These are phyloP conservation scores for Ziziphus jujuba DNA, from an alignment of 306 rosid species.

Conservation along the genomic window DNA sequence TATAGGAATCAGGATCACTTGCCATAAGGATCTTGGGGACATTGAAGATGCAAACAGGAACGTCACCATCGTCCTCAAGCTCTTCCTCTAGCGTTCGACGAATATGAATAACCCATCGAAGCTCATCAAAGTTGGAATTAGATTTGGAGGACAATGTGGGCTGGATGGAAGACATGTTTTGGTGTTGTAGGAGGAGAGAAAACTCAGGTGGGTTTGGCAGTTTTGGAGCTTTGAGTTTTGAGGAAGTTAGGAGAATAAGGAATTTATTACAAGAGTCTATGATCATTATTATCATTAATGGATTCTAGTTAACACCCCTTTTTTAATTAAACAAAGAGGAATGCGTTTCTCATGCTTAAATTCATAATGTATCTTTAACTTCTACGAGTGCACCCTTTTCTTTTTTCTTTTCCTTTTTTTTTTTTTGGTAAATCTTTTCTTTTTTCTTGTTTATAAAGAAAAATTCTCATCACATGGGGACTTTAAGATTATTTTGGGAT, in stretches of 20 bases:
- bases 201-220: not conserved
- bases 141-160: constrained; percentile 27
- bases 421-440: too few relatives aligned
- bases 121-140: constrained; percentile 52
- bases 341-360: constrained; percentile 32
- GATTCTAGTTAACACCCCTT: constrained; percentile 1
- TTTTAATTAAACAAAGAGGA: not conserved
- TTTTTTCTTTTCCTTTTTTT: not conserved
- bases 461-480: not conserved
- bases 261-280: not conserved
- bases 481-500: not conserved
- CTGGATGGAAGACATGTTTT: constrained; percentile 11
- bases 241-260: constrained; percentile 23
- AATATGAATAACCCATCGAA: constrained; percentile 58
- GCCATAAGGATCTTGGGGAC: constrained; percentile 47
- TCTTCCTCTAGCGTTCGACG: constrained; percentile 62
- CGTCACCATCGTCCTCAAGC: constrained; percentile 45
- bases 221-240: constrained; percentile 16
- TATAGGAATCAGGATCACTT: constrained; percentile 51
- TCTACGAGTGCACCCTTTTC: not conserved
- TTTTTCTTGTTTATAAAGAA: too few relatives aligned
- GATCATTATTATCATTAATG: constrained; percentile 17
- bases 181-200: not conserved
- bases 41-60: constrained; percentile 58
- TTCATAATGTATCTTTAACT: not conserved